Evolutionary conservation across 371 early-diverging fungal species (phyloP).

Genomic region (Haplosporangium sp.): DNA sequence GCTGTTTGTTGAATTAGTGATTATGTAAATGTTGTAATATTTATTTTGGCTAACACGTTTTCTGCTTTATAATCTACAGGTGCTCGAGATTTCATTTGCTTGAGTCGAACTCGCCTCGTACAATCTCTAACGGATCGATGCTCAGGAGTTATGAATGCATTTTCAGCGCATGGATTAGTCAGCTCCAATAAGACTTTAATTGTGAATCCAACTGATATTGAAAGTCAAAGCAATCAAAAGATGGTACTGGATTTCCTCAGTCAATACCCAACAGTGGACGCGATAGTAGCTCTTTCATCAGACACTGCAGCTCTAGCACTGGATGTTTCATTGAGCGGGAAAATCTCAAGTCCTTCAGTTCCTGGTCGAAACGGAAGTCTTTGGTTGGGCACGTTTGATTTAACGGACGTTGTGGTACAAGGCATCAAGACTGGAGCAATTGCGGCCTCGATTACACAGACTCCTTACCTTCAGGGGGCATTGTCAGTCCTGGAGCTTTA

Average conservation of each 20-base stretch:
- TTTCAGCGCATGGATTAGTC: slow-evolving; percentile 20
- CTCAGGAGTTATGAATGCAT: slow-evolving; percentile 42
- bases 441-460: slow-evolving; percentile 57
- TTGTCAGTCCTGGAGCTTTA: slow-evolving; percentile 63
- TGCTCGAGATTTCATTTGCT: slow-evolving; percentile 40
- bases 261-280: slow-evolving; percentile 32
- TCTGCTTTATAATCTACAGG: slow-evolving; percentile 11
- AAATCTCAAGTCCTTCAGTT: slow-evolving; percentile 14
- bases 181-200: slow-evolving; percentile 28
- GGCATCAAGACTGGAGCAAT: slow-evolving; percentile 52
- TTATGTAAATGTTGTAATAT: slow-evolving; percentile 30
- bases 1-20: slow-evolving; percentile 13
- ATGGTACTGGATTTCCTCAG: slow-evolving; percentile 8
- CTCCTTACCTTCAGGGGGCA: slow-evolving; percentile 64
- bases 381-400: slow-evolving; percentile 49
- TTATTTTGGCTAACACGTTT: not conserved
- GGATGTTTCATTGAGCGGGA: slow-evolving; percentile 11
- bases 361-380: slow-evolving; percentile 46
- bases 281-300: slow-evolving; percentile 34
- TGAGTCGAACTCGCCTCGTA: slow-evolving; percentile 15
- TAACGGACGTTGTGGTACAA: slow-evolving; percentile 47
- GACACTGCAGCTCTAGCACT: slow-evolving; percentile 19
- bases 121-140: slow-evolving; percentile 36
- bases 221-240: not conserved
- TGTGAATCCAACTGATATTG: not conserved